These are phyloP conservation scores for Amesomyces nigricolor DNA, from an alignment of 2,329 filamentous ascomycete species.

Conservation along the genomic window DNA sequence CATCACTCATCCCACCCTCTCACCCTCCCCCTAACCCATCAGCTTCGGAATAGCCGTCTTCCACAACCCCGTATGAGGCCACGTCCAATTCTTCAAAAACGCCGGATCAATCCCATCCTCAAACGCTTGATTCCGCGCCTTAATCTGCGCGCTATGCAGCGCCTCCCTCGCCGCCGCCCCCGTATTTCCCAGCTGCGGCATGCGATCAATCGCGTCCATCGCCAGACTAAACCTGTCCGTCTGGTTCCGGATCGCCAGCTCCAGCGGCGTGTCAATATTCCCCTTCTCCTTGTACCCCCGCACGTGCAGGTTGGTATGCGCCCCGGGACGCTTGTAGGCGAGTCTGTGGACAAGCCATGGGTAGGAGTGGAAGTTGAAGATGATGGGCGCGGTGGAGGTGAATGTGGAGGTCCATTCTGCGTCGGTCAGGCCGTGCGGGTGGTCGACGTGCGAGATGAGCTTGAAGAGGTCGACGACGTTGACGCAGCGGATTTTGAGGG, in stretches of 20 bases:
- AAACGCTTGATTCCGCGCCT: conserved; percentile 58
- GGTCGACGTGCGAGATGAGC: conserved; percentile 62
- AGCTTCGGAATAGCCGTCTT: conserved; percentile 12
- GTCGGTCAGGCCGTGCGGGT: conserved; percentile 67
- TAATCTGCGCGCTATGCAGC: conserved; percentile 59
- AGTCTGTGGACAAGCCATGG: conserved; percentile 74
- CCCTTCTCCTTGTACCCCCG: conserved; percentile 77
- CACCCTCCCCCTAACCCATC: not conserved
- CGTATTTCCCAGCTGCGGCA: conserved; percentile 56
- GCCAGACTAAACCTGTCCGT: conserved; percentile 73
- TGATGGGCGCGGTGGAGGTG: conserved; percentile 64
- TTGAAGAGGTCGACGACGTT: conserved; percentile 80
- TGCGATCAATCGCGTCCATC: conserved; percentile 68
- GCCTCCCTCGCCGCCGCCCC: conserved; percentile 57
- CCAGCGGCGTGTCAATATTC: conserved; percentile 75
- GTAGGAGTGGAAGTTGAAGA: conserved; percentile 84
- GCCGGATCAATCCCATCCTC: conserved; percentile 66
- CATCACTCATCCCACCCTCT: not conserved
- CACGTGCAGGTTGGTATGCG: conserved; percentile 60
- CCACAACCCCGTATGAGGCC: conserved; percentile 41
- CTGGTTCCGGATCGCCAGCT: conserved; percentile 71
- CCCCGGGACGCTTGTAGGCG: conserved; percentile 68
- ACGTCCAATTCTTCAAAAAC: conserved; percentile 60
- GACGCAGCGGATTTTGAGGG: conserved; percentile 71
- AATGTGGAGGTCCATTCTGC: conserved; percentile 63